These are phyloP conservation scores for Euphorbia lathyris DNA, from an alignment of 345 rosid genomes.

Conservation along the genomic window DNA sequence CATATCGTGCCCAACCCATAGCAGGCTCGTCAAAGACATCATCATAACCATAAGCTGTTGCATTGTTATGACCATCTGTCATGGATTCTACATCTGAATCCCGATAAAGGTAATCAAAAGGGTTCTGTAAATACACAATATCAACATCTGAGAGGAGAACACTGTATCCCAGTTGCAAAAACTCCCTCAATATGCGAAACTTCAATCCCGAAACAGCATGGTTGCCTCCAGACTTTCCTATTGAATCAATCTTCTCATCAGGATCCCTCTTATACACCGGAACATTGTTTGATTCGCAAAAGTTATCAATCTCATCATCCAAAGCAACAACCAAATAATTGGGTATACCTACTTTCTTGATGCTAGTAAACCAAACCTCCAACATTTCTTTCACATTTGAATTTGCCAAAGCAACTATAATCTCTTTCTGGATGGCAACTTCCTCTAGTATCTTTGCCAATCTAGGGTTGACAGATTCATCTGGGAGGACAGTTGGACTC, in stretches of 20 bases:
- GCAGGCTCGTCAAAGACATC: slow-evolving; percentile 30
- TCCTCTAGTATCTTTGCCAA: slow-evolving; percentile 23
- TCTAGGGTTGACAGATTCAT: slow-evolving; percentile 29
- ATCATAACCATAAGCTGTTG: slow-evolving; percentile 26
- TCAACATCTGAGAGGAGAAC: slow-evolving; percentile 35
- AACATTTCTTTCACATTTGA: slow-evolving; percentile 30
- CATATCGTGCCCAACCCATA: slow-evolving; percentile 36
- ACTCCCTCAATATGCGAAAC: slow-evolving; percentile 31
- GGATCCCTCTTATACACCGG: slow-evolving; percentile 29
- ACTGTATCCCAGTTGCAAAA: slow-evolving; percentile 31
- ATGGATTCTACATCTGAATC: slow-evolving; percentile 36
- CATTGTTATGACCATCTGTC: slow-evolving; percentile 31
- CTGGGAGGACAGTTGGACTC: slow-evolving; percentile 24
- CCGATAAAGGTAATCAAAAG: slow-evolving; percentile 26
- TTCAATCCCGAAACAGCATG: slow-evolving; percentile 31
- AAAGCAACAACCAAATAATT: slow-evolving; percentile 33
- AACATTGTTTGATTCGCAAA: slow-evolving; percentile 27
- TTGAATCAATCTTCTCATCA: slow-evolving; percentile 20
- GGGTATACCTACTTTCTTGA: slow-evolving; percentile 24
- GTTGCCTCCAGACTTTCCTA: slow-evolving; percentile 31
- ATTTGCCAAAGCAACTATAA: slow-evolving; percentile 34
- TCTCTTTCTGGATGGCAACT: slow-evolving; percentile 23
- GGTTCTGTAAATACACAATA: slow-evolving; percentile 29
- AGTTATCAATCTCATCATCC: slow-evolving; percentile 27
- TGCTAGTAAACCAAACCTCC: slow-evolving; percentile 31